phyloP scores from a whole-genome alignment of 768 basidiomycete species.

The Lactarius evosmus region DNA sequence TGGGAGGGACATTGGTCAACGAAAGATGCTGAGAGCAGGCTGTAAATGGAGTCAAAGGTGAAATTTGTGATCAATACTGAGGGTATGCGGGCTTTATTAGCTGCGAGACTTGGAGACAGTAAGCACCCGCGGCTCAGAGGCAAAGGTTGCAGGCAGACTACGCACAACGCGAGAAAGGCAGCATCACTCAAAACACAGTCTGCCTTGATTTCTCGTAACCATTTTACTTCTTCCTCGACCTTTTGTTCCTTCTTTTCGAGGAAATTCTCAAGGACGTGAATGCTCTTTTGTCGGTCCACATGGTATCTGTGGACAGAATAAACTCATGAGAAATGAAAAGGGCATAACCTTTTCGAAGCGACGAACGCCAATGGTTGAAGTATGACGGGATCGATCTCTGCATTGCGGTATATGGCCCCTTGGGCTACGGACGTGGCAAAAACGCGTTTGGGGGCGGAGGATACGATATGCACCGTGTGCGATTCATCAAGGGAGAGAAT shows the following conservation, averaged over 20 bases:
- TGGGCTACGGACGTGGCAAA: slow-evolving; percentile 60
- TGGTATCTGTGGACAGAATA: slow-evolving; percentile 48
- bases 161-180: slow-evolving; percentile 74
- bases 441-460: slow-evolving; percentile 70
- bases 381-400: slow-evolving; percentile 76
- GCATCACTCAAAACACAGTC: slow-evolving; percentile 72
- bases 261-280: slow-evolving; percentile 59
- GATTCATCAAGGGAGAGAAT: slow-evolving; percentile 47
- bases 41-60: slow-evolving; percentile 81
- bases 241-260: slow-evolving; percentile 52
- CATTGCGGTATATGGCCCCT: slow-evolving; percentile 66
- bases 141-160: slow-evolving; percentile 1
- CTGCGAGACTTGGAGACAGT: slow-evolving; percentile 53
- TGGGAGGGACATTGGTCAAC: slow-evolving; percentile 30
- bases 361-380: slow-evolving; percentile 76
- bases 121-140: background rate
- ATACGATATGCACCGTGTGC: slow-evolving; percentile 60
- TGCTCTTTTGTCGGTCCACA: slow-evolving; percentile 69
- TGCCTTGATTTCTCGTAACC: slow-evolving; percentile 51
- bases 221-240: slow-evolving; percentile 52
- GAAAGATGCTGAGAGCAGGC: slow-evolving; percentile 61
- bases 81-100: slow-evolving; percentile 59
- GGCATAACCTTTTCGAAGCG: background rate
- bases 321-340: slow-evolving; percentile 15
- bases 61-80: slow-evolving; percentile 78